Conservation (phyloP, 495 filamentous ascomycete species). For the Penicillium simplicissimum region DNA sequence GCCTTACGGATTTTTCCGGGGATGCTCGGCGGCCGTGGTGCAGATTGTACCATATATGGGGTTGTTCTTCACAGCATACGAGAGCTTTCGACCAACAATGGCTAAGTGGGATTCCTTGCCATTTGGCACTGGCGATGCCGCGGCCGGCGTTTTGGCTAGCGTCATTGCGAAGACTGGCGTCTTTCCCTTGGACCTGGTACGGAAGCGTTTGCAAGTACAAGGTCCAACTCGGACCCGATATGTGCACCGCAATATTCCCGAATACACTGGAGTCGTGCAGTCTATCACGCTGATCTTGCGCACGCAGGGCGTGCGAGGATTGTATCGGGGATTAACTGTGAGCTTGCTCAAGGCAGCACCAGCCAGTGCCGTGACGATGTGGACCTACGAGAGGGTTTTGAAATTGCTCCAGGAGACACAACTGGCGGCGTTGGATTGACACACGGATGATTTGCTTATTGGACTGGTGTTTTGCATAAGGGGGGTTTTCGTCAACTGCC, state of each 20-base stretch:
- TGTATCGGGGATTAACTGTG: slow-evolving; percentile 87
- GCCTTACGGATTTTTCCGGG: slow-evolving; percentile 76
- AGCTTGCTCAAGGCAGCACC: slow-evolving; percentile 93
- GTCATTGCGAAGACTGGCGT: slow-evolving; percentile 83
- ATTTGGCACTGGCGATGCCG: slow-evolving; percentile 76
- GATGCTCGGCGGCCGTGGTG: slow-evolving; percentile 71
- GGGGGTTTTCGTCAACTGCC: neutral
- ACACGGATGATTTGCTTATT: slow-evolving; percentile 22
- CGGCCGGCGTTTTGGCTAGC: slow-evolving; percentile 75
- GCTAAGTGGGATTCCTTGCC: slow-evolving; percentile 56
- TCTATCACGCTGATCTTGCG: slow-evolving; percentile 67
- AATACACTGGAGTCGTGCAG: slow-evolving; percentile 66
- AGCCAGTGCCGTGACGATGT: slow-evolving; percentile 94
- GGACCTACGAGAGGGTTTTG: slow-evolving; percentile 87
- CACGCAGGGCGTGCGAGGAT: slow-evolving; percentile 72
- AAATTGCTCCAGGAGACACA: slow-evolving; percentile 55
- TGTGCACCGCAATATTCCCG: slow-evolving; percentile 84
- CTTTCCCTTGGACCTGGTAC: slow-evolving; percentile 90
- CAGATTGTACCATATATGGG: slow-evolving; percentile 98
- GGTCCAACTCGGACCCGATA: slow-evolving; percentile 79
- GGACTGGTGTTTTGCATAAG: neutral
- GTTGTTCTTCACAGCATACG: slow-evolving; percentile 89
- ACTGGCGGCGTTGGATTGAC: slow-evolving; percentile 21
- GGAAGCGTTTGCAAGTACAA: slow-evolving; percentile 94
- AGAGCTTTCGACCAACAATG: slow-evolving; percentile 60